Conservation (phyloP, 2,329 filamentous ascomycete species). For the Colletotrichum truncatum region DNA sequence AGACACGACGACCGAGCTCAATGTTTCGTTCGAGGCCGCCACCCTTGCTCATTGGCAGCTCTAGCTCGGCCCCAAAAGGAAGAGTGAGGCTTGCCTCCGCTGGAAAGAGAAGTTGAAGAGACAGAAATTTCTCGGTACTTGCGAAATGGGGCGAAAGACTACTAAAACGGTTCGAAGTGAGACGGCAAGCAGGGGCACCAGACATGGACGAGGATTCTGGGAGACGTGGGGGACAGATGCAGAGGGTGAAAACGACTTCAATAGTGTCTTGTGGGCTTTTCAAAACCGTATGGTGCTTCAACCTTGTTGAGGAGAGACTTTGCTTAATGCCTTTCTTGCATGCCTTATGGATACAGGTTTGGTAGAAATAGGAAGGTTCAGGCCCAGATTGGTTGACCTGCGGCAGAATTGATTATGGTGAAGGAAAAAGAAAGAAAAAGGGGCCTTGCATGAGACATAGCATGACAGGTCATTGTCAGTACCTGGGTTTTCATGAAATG, state of each 20-base stretch:
- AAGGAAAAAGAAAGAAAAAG: constrained; percentile 9
- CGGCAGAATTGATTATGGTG: constrained; percentile 8
- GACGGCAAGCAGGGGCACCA: not conserved
- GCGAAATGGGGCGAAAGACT: not conserved
- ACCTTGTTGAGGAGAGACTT: not conserved
- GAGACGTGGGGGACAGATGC: not conserved
- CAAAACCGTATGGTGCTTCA: not conserved
- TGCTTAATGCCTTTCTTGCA: constrained; percentile 8
- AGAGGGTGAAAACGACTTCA: not conserved
- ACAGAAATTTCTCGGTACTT: not conserved
- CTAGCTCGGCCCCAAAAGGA: not conserved
- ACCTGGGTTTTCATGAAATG: not conserved
- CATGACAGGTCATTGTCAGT: constrained; percentile 17
- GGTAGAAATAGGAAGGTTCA: not conserved
- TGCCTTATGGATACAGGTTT: not conserved
- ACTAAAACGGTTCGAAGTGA: not conserved
- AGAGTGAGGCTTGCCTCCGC: not conserved
- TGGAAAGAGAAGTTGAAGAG: not conserved
- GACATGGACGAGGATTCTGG: not conserved
- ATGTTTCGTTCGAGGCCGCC: constrained; percentile 8
- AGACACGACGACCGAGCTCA: not conserved
- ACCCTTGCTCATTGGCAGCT: not conserved
- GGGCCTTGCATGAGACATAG: constrained; percentile 14
- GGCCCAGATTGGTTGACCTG: constrained; percentile 1
- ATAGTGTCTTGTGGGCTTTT: constrained; percentile 5